Percentiles rank a stretch among this genome's conserved stretches.
These are phyloP conservation scores for Syncephalastrum sp. DNA, from an alignment of 371 early-diverging fungal species.

Conservation along the genomic window DNA sequence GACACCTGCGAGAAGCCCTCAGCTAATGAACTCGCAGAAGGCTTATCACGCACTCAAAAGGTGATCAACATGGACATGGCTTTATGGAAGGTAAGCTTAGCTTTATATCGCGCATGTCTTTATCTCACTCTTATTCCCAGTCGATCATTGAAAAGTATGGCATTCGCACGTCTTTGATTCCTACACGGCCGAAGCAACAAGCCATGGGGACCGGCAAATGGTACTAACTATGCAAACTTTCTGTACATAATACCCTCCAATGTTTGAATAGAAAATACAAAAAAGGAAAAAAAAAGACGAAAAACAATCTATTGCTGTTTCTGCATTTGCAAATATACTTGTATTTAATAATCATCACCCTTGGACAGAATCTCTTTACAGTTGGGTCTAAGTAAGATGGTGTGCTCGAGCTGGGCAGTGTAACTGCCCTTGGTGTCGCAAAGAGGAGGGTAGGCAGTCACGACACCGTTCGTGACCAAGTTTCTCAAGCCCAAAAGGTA, in stretches of 20 bases:
- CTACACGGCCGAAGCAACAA: constrained; percentile 44
- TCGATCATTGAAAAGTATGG: constrained; percentile 68
- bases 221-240: constrained; percentile 25
- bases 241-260: no score
- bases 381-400: constrained; percentile 88
- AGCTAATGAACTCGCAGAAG: constrained; percentile 59
- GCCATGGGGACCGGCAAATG: constrained; percentile 35
- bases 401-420: constrained; percentile 99
- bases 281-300: no score
- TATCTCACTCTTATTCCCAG: constrained; percentile 18
- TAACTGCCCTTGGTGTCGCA: constrained; percentile 89
- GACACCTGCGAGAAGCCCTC: constrained; percentile 61
- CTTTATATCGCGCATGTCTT: neutral
- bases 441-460: constrained; percentile 95
- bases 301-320: no score
- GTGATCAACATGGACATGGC: constrained; percentile 78
- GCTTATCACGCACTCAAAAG: constrained; percentile 75
- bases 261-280: no score
- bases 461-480: constrained; percentile 85
- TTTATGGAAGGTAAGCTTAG: constrained; percentile 60
- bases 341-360: constrained; percentile 48
- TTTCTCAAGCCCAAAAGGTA: constrained; percentile 85
- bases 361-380: constrained; percentile 76
- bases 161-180: constrained; percentile 62
- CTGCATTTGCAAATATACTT: no score